A percentile compares a stretch with the other conserved stretches of the same genome.
phyloP scores from a whole-genome alignment of 2,329 filamentous ascomycete species.

The Colletotrichum sp. region DNA sequence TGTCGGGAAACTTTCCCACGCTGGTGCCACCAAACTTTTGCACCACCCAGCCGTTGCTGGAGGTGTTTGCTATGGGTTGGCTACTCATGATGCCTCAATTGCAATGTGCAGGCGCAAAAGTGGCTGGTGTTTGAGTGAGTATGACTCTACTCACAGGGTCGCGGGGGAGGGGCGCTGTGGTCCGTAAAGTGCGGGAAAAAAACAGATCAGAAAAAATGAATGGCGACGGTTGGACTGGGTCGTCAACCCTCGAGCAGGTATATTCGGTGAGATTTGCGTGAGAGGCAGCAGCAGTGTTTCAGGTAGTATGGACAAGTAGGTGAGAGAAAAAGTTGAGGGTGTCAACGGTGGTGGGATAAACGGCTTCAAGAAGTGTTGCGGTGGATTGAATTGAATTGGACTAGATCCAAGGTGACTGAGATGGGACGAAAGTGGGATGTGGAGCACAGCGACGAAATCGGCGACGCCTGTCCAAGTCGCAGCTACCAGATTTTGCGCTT shows the following conservation, averaged over 20 bases:
- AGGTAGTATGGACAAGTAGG: background rate
- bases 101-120: background rate
- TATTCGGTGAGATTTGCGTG: background rate
- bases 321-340: background rate
- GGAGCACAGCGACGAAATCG: constrained; percentile 20
- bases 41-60: constrained; percentile 74
- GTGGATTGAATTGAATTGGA: constrained; percentile 5
- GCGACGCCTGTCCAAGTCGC: constrained; percentile 14
- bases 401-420: background rate
- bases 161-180: constrained; percentile 8
- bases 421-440: constrained; percentile 21
- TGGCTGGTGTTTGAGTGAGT: background rate
- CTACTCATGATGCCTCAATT: constrained; percentile 15
- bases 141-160: background rate
- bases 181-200: constrained; percentile 3
- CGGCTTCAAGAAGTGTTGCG: background rate
- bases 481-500: constrained; percentile 16
- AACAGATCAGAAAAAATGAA: background rate
- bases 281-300: background rate
- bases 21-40: constrained; percentile 97
- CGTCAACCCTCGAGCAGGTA: constrained; percentile 1
- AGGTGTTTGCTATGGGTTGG: constrained; percentile 33
- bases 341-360: background rate
- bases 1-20: constrained; percentile 89
- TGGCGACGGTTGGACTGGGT: constrained; percentile 1